Evolutionary conservation across 805 yeast species (phyloP), one percentile per base, ranked within the genome.

Genomic region (Monosporozyma unispora): DNA sequence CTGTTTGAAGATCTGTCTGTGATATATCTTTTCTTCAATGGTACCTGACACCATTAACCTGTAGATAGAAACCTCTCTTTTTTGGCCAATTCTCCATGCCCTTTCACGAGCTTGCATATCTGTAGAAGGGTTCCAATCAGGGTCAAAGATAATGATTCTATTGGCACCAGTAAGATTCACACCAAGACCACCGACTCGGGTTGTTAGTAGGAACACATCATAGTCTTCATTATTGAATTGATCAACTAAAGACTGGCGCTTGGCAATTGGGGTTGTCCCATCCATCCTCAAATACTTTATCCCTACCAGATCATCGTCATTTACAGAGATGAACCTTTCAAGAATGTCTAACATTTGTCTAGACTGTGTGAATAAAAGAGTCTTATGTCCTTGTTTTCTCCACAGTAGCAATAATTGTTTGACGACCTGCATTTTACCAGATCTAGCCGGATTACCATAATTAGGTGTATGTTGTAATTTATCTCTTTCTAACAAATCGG

Each of bases 81-180:
- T 90, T 65, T 91, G 99, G 1, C 99, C 99, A 54, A 91, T 73
- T 55, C 99, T 74, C 98, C 98, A 93, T 0, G 98, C 97, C 45
- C 99, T 70, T 64, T 91, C 99, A 52, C 98, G 74, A 0, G 99
- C 99, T 67, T 91, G 99, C 52, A 90, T 76, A 70, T 91, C 99
- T 0, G 98, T 93, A 0, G 96, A 88, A 0, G 99, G 99, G 61
- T 91, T 91, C 99, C 99, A 91, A 67, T 93, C 98, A 0, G 99
- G 99, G 60, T 91, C 99, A 63, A 78, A 91, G 14, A 91, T 91
- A 21, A 91, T 87, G 11, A 91, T 96, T 43, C 98, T 70, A 56
- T 89, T 89, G 0, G 99, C 98, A 3, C 98, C 98, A 0, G 96
- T 91, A 44, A 91, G 66, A 64, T 91, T 91, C 1, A 91, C 87